phyloP scores from a whole-genome alignment of 2,329 filamentous ascomycete species.

The Pestalotiopsis sp. region DNA sequence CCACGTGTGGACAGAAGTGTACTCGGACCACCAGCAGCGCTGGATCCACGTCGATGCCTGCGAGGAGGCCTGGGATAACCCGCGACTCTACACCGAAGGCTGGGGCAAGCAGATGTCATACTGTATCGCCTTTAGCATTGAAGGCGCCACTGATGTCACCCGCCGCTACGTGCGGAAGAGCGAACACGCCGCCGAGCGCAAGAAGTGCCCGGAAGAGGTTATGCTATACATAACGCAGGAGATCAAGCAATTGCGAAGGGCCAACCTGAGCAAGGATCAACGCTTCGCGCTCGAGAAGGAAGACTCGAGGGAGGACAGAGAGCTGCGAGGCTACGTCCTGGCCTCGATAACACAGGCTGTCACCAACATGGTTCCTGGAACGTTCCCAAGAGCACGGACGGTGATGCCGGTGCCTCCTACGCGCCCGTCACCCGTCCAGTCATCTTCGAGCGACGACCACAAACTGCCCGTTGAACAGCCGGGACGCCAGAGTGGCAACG shows the following conservation, averaged over 20 bases:
- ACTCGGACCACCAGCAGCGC: constrained; percentile 87
- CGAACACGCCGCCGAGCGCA: constrained; percentile 66
- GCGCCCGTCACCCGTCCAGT: constrained; percentile 18
- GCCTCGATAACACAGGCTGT: constrained; percentile 75
- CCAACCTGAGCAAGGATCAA: constrained; percentile 84
- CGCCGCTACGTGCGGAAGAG: constrained; percentile 16
- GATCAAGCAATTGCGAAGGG: constrained; percentile 81
- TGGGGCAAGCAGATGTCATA: constrained; percentile 98
- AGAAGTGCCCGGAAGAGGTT: constrained; percentile 83
- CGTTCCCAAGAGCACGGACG: constrained; percentile 25
- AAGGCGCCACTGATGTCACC: constrained; percentile 67
- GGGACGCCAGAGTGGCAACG: constrained; percentile 51
- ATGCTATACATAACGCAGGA: constrained; percentile 90
- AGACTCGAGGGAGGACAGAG: constrained; percentile 74
- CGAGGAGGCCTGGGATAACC: constrained; percentile 94
- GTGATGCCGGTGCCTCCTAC: constrained; percentile 26
- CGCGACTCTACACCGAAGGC: constrained; percentile 87
- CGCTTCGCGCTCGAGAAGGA: constrained; percentile 82
- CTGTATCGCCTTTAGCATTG: constrained; percentile 93
- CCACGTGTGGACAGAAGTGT: constrained; percentile 97
- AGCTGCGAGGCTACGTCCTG: constrained; percentile 75
- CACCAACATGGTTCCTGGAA: constrained; percentile 64
- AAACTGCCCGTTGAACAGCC: constrained; percentile 65
- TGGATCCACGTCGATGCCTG: constrained; percentile 98
- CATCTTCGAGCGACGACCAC: constrained; percentile 51